phyloP scores from a whole-genome alignment of 495 filamentous ascomycete species.

The Immersiella caudata region DNA sequence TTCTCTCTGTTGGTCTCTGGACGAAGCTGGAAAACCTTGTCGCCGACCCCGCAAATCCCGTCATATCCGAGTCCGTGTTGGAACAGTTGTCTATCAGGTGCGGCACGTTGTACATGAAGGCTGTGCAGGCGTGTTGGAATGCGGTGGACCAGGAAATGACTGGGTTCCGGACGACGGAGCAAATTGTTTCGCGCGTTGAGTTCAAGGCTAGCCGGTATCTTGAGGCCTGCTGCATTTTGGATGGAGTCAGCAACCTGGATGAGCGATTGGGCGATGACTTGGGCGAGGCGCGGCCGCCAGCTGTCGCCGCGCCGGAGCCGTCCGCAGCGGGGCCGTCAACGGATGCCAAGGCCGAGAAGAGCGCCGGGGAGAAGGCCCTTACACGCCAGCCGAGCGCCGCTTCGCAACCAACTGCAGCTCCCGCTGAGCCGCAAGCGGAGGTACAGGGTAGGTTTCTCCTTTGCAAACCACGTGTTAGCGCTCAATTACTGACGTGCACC shows the following conservation, averaged over 20 bases:
- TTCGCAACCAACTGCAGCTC: neutral
- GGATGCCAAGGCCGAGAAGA: slow-evolving; percentile 24
- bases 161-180: slow-evolving; percentile 41
- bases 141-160: slow-evolving; percentile 70
- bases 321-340: slow-evolving; percentile 23
- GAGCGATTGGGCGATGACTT: slow-evolving; percentile 48
- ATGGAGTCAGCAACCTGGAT: slow-evolving; percentile 52
- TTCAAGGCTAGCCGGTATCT: slow-evolving; percentile 48
- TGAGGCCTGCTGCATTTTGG: slow-evolving; percentile 55
- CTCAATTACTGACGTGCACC: slow-evolving; percentile 1
- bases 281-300: slow-evolving; percentile 26
- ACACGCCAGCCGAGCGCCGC: neutral
- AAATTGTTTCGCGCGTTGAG: slow-evolving; percentile 46
- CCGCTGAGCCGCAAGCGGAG: neutral
- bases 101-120: slow-evolving; percentile 75
- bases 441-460: slow-evolving; percentile 20
- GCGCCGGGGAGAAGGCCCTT: neutral
- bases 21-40: slow-evolving; percentile 68
- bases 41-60: slow-evolving; percentile 37
- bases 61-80: slow-evolving; percentile 47
- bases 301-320: slow-evolving; percentile 13
- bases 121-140: slow-evolving; percentile 76
- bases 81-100: slow-evolving; percentile 72
- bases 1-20: slow-evolving; percentile 90
- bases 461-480: neutral